A percentile compares a stretch with the other conserved stretches of the same genome.
Conservation (phyloP, 2,329 filamentous ascomycete species). For the Akanthomyces muscarius region DNA sequence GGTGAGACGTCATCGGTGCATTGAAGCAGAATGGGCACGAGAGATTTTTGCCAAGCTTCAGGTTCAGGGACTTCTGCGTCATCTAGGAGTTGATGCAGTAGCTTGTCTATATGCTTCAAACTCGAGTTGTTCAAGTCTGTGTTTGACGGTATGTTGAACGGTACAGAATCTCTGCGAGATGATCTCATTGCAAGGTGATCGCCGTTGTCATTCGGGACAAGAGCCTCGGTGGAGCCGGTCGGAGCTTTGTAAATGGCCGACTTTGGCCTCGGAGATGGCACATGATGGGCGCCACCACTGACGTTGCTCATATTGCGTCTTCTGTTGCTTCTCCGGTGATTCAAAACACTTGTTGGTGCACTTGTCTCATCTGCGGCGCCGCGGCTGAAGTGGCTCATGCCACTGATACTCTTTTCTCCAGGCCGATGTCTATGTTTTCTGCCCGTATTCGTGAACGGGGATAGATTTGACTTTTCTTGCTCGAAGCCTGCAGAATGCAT, state of each 20-base stretch:
- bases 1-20: conserved; percentile 94
- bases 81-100: conserved; percentile 77
- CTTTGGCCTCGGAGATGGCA: conserved; percentile 68
- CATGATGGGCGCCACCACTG: conserved; percentile 55
- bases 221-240: conserved; percentile 48
- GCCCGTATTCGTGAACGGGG: conserved; percentile 66
- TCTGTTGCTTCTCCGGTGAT: conserved; percentile 59
- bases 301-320: conserved; percentile 81
- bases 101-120: conserved; percentile 78
- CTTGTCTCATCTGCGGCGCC: conserved; percentile 61
- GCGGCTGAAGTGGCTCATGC: conserved; percentile 64
- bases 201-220: conserved; percentile 45
- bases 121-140: conserved; percentile 85
- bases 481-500: conserved; percentile 64
- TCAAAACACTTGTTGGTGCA: conserved; percentile 52
- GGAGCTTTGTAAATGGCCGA: conserved; percentile 54
- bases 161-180: conserved; percentile 80
- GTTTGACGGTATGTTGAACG: conserved; percentile 67
- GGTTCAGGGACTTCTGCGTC: conserved; percentile 71
- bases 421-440: conserved; percentile 70
- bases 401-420: conserved; percentile 72
- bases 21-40: conserved; percentile 84
- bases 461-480: conserved; percentile 68
- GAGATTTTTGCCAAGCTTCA: conserved; percentile 79
- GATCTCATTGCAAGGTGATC: conserved; percentile 45